phyloP scores from a whole-genome alignment of 805 yeast species.

The Candida broadrunensis region DNA sequence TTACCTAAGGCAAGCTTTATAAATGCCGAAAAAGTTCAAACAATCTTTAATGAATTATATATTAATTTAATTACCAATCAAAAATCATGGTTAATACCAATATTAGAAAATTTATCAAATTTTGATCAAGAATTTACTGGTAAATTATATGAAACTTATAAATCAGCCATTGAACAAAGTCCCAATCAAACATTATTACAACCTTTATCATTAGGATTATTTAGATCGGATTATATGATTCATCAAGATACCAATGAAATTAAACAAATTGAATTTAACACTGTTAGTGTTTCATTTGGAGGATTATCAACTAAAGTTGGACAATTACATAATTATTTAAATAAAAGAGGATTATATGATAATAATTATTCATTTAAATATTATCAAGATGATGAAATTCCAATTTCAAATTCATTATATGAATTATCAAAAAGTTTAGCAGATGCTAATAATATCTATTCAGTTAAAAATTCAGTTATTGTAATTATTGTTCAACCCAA shows the following conservation, averaged over 20 bases:
- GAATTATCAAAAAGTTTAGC: conserved; percentile 69
- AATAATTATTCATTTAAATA: conserved; percentile 35
- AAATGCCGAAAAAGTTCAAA: conserved; percentile 65
- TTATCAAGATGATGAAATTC: conserved; percentile 50
- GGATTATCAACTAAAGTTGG: conserved; percentile 83
- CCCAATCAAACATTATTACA: conserved; percentile 51
- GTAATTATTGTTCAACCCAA: conserved; percentile 78
- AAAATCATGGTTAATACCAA: conserved; percentile 58
- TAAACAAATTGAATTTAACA: conserved; percentile 95
- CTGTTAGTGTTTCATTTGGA: conserved; percentile 93
- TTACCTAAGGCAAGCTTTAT: conserved; percentile 68
- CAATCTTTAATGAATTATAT: conserved; percentile 69
- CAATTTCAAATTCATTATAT: conserved; percentile 63
- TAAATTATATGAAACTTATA: conserved; percentile 61
- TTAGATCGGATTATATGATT: conserved; percentile 84
- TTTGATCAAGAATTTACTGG: conserved; percentile 82
- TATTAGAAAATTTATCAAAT: conserved; percentile 51
- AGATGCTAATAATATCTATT: conserved; percentile 59
- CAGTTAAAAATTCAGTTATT: conserved; percentile 47
- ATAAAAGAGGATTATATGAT: conserved; percentile 56
- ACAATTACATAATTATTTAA: conserved; percentile 65
- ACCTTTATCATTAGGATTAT: conserved; percentile 73
- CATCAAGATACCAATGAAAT: conserved; percentile 38
- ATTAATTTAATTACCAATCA: conserved; percentile 56
- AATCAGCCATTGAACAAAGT: conserved; percentile 37